Base-by-base conservation (phyloP, 495 filamentous ascomycete species). In the Aspergillus indologenus region DNA sequence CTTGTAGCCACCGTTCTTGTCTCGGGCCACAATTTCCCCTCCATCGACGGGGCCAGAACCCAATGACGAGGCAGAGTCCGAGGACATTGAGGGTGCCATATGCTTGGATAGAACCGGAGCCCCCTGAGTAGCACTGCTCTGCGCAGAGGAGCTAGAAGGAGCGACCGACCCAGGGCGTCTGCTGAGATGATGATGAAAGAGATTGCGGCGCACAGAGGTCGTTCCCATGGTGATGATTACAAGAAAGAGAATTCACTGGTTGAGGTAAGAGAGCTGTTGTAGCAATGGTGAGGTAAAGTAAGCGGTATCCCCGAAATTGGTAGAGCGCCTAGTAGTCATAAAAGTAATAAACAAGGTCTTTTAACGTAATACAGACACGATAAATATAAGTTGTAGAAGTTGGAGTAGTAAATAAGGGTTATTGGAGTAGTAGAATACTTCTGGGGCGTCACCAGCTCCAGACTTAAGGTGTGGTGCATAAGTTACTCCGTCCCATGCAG, bases 1-100 rank as follows among this genome's bases (percentile, higher is more conserved):
- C 62, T 88, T 84, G 60, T 89, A 87, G 53, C 84, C 82, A 45
- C 91, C 91, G 68, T 89, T 86, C 68, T 86, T 78, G 69, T 94
- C 86, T 61, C 86, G 80, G 15, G 89, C 83, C 9, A 93, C 85
- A 34, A 95, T 92, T 40, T 92, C 90, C 42, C 78, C 79, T 3
- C 80, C 79, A 29, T 84, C 81, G 61, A 76, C 52, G 65, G 77
- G 19, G 19, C 70, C 70, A 8, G 67, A 54, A 40, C 68, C 67
- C 24, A 75, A 65, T 19, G 70, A 58, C 23, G 71, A 71, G 3
- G 68, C 68, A 3, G 70, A 65, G 11, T 77, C 74, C 3, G 74
- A 75, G 5, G 74, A 68, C 22, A 75, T 72, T 15, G 80, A 72
- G 31, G 69, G 72, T 8, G 69, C 47, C 4, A 67, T 54, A 56